Evolutionary conservation across 441 rosid species (phyloP), one percentile per base, ranked within the genome.

Genomic region (Populus hybrid): DNA sequence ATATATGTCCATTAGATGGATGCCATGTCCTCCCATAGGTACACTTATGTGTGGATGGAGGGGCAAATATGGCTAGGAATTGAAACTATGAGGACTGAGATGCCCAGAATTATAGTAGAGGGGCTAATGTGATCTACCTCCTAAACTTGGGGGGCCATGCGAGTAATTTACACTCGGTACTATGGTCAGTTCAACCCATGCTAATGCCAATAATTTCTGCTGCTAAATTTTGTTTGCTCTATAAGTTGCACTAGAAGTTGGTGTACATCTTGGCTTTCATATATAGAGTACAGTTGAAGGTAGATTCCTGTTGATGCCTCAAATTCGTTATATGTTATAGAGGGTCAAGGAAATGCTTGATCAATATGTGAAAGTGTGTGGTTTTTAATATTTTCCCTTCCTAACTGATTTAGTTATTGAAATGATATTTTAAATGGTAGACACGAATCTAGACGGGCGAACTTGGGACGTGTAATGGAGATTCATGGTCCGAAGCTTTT

Each of bases 391-490:
- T 70, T 66, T 36, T 82, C 34, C 72, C 38, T 38, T 57, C 24
- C 53, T 67, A 69, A 71, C 69, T 64, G 42, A 72, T 23, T 14
- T 9, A 14, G 23, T 74, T 11, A 46, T 70, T 14, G 23, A 4
- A 4, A 59, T 74, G 50, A 3, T 40, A 40, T 63, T 6, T 5
- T 78, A 9, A 6, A 61, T 72, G 73, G 38, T 79, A 94, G 98
- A 73, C 24, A 85, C 68, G 75, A 83, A 71, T 82, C 97, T 40
- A 89, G 84, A 61, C 63, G 6, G 18, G 88, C 97, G 50, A 93
- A 93, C 81, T 78, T 94, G 76, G 98, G 98, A 71, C 87, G 80
- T 11, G 30, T 77, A 26, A 91, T 93, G 93, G 94, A 93, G 78
- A 79, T 70, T 71, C 86, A 91, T n/a, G 92, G 98, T 32, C 77